phyloP scores from a whole-genome alignment of 208 protist genomes.

The Leishmania amazonensis region DNA sequence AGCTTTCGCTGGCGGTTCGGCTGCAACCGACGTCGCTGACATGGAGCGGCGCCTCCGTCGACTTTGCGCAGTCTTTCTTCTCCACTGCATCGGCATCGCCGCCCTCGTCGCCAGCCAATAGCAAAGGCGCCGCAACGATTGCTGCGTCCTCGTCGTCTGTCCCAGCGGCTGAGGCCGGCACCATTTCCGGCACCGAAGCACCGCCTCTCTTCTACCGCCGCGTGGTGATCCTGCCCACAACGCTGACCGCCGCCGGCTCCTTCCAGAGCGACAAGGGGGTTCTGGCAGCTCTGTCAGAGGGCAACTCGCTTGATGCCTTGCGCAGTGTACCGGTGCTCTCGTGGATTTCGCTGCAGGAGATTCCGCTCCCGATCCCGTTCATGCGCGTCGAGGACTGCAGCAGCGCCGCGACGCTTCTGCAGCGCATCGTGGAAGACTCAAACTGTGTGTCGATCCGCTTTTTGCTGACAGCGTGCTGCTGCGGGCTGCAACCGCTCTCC shows the following conservation, averaged over 20 bases:
- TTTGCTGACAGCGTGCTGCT: conserved; percentile 47
- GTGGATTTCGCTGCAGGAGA: conserved; percentile 35
- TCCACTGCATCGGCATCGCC: conserved; percentile 2
- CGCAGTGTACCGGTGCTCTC: conserved; percentile 44
- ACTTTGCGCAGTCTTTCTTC: conserved; percentile 34
- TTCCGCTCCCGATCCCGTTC: conserved; percentile 37
- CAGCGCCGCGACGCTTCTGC: conserved; percentile 19
- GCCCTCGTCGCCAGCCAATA: background rate
- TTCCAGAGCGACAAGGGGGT: conserved; percentile 52
- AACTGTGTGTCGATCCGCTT: conserved; percentile 44
- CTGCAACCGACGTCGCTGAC: conserved; percentile 60
- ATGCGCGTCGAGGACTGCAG: conserved; percentile 40
- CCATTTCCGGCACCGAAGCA: conserved; percentile 29
- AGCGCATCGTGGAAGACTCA: conserved; percentile 38
- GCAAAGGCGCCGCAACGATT: background rate
- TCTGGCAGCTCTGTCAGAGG: conserved; percentile 24
- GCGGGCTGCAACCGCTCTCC: conserved; percentile 56
- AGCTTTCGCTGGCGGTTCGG: conserved; percentile 38
- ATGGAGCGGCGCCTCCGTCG: conserved; percentile 38
- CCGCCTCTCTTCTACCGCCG: conserved; percentile 63
- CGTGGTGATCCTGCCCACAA: conserved; percentile 52
- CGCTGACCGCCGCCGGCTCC: conserved; percentile 53
- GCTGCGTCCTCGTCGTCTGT: background rate
- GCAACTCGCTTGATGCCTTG: conserved; percentile 27
- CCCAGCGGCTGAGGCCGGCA: background rate